Conservation (phyloP, 371 early-diverging fungal genomes). For the Apophysomyces variabilis region DNA sequence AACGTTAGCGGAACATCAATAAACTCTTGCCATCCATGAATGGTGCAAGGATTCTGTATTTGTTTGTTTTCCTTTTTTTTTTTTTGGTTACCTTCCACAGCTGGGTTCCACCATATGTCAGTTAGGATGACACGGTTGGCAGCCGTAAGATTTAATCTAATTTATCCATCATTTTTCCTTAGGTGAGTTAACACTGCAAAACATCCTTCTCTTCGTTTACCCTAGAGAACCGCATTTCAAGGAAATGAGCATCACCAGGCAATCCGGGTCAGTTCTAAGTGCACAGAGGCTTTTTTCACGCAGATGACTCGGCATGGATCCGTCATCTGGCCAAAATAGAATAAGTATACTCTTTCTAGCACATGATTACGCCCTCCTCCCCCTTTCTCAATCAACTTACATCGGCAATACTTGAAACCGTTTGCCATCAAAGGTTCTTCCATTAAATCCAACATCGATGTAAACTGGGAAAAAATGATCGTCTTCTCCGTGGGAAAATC, state of each 20-base stretch:
- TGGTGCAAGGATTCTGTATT: too few species aligned
- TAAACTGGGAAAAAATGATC: constrained; percentile 90
- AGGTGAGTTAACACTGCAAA: not conserved
- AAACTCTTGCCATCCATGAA: too few species aligned
- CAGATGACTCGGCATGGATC: constrained; percentile 40
- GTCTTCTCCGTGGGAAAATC: constrained; percentile 61
- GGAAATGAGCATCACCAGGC: constrained; percentile 69
- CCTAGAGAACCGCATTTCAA: constrained; percentile 74
- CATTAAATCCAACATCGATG: constrained; percentile 76
- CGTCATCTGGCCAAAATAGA: constrained; percentile 55
- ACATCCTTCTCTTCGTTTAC: constrained; percentile 30
- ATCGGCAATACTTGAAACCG: constrained; percentile 64
- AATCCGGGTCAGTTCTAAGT: constrained; percentile 58
- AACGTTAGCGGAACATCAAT: too few species aligned
- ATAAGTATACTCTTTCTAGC: constrained; percentile 26
- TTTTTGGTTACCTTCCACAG: constrained; percentile 67
- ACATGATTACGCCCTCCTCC: constrained; percentile 36
- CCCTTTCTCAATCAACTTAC: constrained; percentile 50
- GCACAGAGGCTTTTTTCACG: constrained; percentile 53
- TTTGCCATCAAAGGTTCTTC: constrained; percentile 65
- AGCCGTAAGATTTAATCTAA: constrained; percentile 76
- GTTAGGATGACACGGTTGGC: constrained; percentile 76
- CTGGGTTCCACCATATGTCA: constrained; percentile 92
- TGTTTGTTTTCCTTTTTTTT: too few species aligned
- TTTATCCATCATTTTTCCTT: not conserved